Percentiles rank a stretch among this genome's conserved stretches.
Evolutionary conservation across 2,329 filamentous ascomycete genomes (phyloP).

Genomic region (Xylaria sp.): DNA sequence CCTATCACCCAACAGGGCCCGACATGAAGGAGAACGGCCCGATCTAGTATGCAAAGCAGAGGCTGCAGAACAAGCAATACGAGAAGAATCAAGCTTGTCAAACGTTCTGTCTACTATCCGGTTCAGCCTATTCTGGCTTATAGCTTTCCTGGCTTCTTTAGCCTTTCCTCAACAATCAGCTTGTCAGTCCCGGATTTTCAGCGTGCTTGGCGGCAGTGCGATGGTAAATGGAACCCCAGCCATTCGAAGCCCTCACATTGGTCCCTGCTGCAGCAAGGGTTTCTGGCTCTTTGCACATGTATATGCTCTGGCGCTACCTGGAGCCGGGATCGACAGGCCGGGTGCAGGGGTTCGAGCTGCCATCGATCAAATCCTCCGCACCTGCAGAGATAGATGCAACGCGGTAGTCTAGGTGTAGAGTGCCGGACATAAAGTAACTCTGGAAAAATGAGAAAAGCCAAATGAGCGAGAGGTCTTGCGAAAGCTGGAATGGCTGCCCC

Average conservation of each 20-base stretch:
- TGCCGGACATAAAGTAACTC: conserved; percentile 40
- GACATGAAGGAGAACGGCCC: conserved; percentile 29
- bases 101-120: conserved; percentile 28
- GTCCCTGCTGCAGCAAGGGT: conserved; percentile 38
- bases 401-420: conserved; percentile 23
- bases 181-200: conserved; percentile 31
- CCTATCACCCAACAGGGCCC: conserved; percentile 11
- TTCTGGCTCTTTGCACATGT: conserved; percentile 41
- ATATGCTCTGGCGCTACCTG: conserved; percentile 44
- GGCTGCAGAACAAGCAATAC: conserved; percentile 11
- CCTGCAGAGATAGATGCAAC: conserved; percentile 31
- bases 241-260: conserved; percentile 38
- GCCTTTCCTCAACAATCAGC: conserved; percentile 28
- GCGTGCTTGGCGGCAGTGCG: conserved; percentile 29
- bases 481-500: conserved; percentile 27
- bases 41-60: conserved; percentile 20
- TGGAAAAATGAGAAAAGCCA: conserved; percentile 41
- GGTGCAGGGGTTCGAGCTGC: conserved; percentile 44
- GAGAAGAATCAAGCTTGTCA: conserved; percentile 22
- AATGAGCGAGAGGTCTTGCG: conserved; percentile 29
- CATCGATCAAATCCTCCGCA: conserved; percentile 36
- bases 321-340: conserved; percentile 47
- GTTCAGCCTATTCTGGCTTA: conserved; percentile 37
- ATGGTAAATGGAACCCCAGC: conserved; percentile 28
- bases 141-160: conserved; percentile 33